These are phyloP conservation scores for Melaleuca quinquenervia DNA, from an alignment of 345 rosid genomes.

Conservation along the genomic window DNA sequence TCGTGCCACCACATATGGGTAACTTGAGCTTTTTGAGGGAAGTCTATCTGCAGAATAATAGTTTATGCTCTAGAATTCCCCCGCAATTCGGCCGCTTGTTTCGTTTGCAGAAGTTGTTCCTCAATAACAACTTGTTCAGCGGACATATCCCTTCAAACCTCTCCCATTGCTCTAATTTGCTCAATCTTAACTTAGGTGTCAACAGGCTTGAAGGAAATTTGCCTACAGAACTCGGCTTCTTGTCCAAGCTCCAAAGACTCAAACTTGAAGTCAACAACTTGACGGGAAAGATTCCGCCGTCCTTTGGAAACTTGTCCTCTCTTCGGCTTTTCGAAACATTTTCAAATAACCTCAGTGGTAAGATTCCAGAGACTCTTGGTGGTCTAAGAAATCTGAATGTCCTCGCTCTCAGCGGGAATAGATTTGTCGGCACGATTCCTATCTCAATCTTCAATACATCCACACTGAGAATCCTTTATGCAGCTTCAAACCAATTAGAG, in stretches of 20 bases:
- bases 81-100: neutral
- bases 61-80: neutral
- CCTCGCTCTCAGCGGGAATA: neutral
- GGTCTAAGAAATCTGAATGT: neutral
- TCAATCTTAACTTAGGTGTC: fast-evolving
- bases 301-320: conserved; percentile 7
- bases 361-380: neutral
- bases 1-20: neutral
- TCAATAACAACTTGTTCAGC: conserved; percentile 2
- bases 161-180: neutral
- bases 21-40: neutral
- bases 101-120: neutral
- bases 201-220: conserved; percentile 4
- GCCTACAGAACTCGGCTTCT: conserved; percentile 3
- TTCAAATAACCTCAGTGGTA: neutral
- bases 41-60: neutral
- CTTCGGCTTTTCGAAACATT: neutral
- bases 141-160: conserved; percentile 9
- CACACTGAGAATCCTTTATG: neutral
- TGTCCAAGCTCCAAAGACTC: neutral
- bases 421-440: conserved; percentile 6
- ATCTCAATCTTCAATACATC: conserved; percentile 4
- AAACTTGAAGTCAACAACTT: neutral
- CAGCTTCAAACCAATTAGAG: neutral
- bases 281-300: conserved; percentile 2